Base-by-base conservation (phyloP, 306 rosid genomes). In the Leucaena leucocephala region DNA sequence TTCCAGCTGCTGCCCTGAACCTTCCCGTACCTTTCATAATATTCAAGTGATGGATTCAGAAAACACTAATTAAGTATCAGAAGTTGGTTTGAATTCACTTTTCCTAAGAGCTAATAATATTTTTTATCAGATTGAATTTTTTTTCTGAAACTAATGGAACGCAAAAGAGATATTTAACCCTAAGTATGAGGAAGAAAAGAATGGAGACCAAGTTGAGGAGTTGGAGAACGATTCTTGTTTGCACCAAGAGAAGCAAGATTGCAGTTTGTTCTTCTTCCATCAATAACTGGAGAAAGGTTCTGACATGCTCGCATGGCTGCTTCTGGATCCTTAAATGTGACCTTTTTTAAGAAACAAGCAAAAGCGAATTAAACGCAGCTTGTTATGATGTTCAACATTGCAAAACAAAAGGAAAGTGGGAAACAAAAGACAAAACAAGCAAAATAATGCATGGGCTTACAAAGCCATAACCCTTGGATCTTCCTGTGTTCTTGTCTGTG, bases 381-480 rank as follows among this genome's bases (percentile, higher is more conserved):
- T 8, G 27, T 39, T 58, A 33, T 77, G 16, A 50, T 35, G 76
- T 64, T n/a, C 54, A 50, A 71, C 44, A 81, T 81, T 80, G 78
- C 4, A 83, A 52, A 57, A 42, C 71, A 38, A n/a, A 73, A 44
- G 35, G 35, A 72, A 68, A 55, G 22, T 55, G n/a, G 33, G 33
- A 55, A 45, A n/a, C n/a, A 4, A 49, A 46, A 45, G 14, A 55
- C 59, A 16, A 17, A 19, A 62, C 16, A 8, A 3, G 45, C 8
- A 9, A 65, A 38, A 38, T 1, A 65, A 3, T 2, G 39, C 69
- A 75, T 46, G 68, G 9, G 62, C 94, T 86, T 93, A 95, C 98
- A 90, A 95, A 95, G 80, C 98, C 98, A 67, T 95, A 95, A 22
- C 98, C 98, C 84, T 95, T 95, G 90, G 98, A 95, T 89, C 98